Conservation (phyloP, 1,284 basidiomycete genomes). For the Vanrija pseudolonga region DNA sequence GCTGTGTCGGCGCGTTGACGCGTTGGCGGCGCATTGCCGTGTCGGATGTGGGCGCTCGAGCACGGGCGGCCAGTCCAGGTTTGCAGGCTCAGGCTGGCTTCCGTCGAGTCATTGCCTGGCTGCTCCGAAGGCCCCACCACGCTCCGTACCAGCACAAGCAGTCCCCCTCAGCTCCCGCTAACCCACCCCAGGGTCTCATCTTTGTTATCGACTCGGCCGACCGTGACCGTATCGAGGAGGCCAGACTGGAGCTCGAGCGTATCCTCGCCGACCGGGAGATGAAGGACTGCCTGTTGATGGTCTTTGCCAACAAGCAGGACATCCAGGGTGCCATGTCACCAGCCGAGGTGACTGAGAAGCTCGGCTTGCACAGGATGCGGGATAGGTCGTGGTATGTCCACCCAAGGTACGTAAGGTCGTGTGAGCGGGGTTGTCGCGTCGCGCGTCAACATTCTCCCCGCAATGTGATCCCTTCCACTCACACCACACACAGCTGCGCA, state of each 20-base stretch:
- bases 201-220: constrained; percentile 72
- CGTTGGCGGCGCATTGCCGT: too few relatives aligned
- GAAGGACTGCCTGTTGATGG: constrained; percentile 93
- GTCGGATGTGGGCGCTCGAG: too few relatives aligned
- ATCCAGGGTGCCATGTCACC: constrained; percentile 97
- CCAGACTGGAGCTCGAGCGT: constrained; percentile 90
- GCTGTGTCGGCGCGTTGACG: too few relatives aligned
- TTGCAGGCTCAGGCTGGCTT: too few relatives aligned
- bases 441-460: too few relatives aligned
- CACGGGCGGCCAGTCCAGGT: too few relatives aligned
- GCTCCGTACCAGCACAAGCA: too few relatives aligned
- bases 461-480: background rate
- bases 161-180: constrained; percentile 29
- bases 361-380: constrained; percentile 91
- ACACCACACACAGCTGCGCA: constrained; percentile 64
- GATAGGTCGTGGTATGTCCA: constrained; percentile 99
- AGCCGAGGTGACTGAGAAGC: constrained; percentile 95
- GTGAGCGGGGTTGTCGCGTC: background rate
- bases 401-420: constrained; percentile 66
- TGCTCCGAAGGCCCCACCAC: too few relatives aligned
- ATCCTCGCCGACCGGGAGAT: constrained; percentile 97
- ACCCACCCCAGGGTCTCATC: constrained; percentile 55
- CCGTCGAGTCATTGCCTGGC: too few relatives aligned
- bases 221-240: constrained; percentile 92
- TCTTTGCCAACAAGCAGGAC: constrained; percentile 99